These are phyloP conservation scores for Periconia sp. DNA, from an alignment of 2,329 filamentous ascomycete genomes.

Conservation along the genomic window DNA sequence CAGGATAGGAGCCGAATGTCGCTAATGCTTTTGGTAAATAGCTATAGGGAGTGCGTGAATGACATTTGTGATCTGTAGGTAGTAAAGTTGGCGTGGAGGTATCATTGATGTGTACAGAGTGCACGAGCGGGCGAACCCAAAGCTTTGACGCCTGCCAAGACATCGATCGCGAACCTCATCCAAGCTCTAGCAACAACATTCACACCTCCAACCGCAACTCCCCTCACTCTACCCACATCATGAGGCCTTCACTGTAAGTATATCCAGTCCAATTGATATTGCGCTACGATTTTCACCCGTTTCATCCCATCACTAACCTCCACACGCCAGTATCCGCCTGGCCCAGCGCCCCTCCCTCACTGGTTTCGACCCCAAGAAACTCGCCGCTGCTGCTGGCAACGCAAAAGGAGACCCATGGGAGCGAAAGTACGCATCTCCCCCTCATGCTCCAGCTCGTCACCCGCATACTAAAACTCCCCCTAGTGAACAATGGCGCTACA, in stretches of 20 bases:
- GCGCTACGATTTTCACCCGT: background rate
- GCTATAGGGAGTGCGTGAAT: no score
- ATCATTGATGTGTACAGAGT: background rate
- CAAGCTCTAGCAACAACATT: conserved; percentile 20
- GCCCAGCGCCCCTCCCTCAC: conserved; percentile 72
- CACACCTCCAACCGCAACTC: conserved; percentile 19
- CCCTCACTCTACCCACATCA: conserved; percentile 16
- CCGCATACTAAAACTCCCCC: conserved; percentile 17
- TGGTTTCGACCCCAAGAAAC: conserved; percentile 84
- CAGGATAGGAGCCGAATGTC: background rate
- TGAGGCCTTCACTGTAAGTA: conserved; percentile 32
- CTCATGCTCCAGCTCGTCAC: conserved; percentile 2
- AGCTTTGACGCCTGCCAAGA: conserved; percentile 11
- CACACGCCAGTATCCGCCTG: conserved; percentile 47
- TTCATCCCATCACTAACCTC: conserved; percentile 15
- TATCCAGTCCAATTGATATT: background rate
- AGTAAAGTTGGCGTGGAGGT: background rate
- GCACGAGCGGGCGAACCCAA: background rate
- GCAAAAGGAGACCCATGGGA: conserved; percentile 64
- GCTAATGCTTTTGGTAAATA: no score
- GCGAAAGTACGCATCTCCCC: conserved; percentile 54
- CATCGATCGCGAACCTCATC: conserved; percentile 9
- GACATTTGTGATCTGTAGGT: no score
- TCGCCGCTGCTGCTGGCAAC: conserved; percentile 69
- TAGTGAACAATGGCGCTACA: conserved; percentile 95